Evolutionary conservation across 352 stramenopile species (phyloP).

Genomic region (Aphanomyces invadans): DNA sequence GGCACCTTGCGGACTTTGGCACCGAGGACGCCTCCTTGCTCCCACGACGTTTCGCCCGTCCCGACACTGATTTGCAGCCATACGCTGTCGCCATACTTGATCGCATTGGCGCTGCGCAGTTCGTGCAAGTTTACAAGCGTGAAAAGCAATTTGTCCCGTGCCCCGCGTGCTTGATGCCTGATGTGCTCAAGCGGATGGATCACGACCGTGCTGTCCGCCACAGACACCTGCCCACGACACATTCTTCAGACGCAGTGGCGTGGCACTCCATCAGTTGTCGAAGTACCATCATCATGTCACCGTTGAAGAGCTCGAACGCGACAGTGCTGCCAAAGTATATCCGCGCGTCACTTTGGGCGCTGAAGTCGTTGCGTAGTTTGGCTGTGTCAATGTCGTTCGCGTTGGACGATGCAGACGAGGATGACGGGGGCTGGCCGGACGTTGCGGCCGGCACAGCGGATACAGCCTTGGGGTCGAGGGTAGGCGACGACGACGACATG

Average conservation of each 20-base stretch:
- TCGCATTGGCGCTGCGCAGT: constrained; percentile 50
- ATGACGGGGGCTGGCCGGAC: background rate
- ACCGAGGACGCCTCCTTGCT: constrained; percentile 61
- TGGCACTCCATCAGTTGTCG: no score
- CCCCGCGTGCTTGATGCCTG: constrained; percentile 43
- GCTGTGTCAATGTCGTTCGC: constrained; percentile 11
- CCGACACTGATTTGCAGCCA: constrained; percentile 69
- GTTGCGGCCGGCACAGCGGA: background rate
- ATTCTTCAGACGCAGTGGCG: no score
- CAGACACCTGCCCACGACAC: constrained; percentile 10
- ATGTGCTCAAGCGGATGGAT: constrained; percentile 55
- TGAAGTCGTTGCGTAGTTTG: constrained; percentile 23
- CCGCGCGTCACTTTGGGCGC: constrained; percentile 7
- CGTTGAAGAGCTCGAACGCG: constrained; percentile 18
- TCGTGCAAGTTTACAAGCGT: constrained; percentile 61
- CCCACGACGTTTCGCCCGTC: constrained; percentile 54
- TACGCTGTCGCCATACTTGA: constrained; percentile 67
- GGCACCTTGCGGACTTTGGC: constrained; percentile 66
- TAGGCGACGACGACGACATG: background rate
- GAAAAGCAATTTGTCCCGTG: constrained; percentile 39
- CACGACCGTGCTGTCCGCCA: constrained; percentile 44
- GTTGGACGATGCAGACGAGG: background rate
- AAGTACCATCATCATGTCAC: constrained; percentile 23
- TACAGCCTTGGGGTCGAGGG: background rate
- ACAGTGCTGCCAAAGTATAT: constrained; percentile 22